Evolutionary conservation across 768 basidiomycete genomes (phyloP), one percentile per base, ranked within the genome.

Genomic region (Hygrocybe punicea): DNA sequence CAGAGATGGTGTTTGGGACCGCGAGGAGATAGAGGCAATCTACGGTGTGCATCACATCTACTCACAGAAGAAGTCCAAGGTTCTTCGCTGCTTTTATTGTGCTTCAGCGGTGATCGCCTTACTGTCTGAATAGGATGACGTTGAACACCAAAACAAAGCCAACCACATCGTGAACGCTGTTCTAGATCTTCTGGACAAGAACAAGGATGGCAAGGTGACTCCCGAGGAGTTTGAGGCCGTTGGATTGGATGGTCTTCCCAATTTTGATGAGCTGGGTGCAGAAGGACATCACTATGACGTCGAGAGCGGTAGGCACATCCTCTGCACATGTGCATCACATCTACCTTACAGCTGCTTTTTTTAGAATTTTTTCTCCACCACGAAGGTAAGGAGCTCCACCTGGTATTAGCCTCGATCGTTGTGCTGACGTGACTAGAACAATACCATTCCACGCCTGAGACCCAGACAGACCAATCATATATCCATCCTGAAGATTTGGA

Each of bases 1-100:
- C 63, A 91, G 89, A 37, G 85, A 98, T 66, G 91, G 91, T 0
- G 65, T 81, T 53, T 93, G 93, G 86, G 87, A 91, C 68, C 77
- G 78, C 57, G 85, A 86, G 54, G 96, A 99, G 70, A 89, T 99
- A 58, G 89, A 97, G 71, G 93, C 94, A 17, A 85, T 99, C 37
- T 99, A 99, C 62, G 96, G 96, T 53, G 88, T 98, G 7, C 93
- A 97, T 70, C 95, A 98, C 66, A 80, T 93, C 56, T 91, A 88
- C 69, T 89, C 87, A 44, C 86, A 86, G 76, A 87, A 87, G 74
- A 83, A 87, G 72, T 90, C 86, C 33, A 86, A 84, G 79, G 89
- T 81, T 25, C 5, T 35, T 7, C 40, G 47, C 46, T 34, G 13
- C n/a, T 21, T 11, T 7, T 29, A 13, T 2, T 17, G 16, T 19